phyloP scores from a whole-genome alignment of 768 basidiomycete genomes.

The Naganishia onofrii region DNA sequence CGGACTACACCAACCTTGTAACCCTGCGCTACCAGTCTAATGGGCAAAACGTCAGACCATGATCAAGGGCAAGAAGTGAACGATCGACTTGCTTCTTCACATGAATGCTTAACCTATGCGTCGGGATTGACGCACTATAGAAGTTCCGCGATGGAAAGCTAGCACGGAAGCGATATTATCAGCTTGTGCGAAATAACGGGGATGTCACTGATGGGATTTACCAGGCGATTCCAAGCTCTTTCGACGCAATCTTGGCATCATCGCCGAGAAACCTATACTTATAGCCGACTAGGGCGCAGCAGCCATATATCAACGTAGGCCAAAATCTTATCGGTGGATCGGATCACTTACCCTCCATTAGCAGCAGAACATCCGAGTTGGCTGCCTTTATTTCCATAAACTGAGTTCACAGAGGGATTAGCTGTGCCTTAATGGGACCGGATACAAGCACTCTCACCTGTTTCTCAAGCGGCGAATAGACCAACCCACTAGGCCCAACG shows the following conservation, averaged over 20 bases:
- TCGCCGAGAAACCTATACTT: slow-evolving; percentile 52
- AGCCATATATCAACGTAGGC: not conserved
- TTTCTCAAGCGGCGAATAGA: slow-evolving; percentile 52
- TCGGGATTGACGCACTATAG: slow-evolving; percentile 51
- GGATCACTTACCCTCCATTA: slow-evolving; percentile 46
- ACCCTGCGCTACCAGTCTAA: slow-evolving; percentile 49
- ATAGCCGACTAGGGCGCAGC: slow-evolving; percentile 44
- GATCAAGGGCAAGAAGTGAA: not conserved
- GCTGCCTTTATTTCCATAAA: slow-evolving; percentile 50
- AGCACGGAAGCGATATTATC: not conserved
- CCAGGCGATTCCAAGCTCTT: slow-evolving; percentile 50
- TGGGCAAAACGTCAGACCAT: not conserved
- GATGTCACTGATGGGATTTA: slow-evolving; percentile 26
- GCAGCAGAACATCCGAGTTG: slow-evolving; percentile 48
- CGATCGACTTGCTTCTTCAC: slow-evolving; percentile 46
- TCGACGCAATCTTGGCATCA: slow-evolving; percentile 51
- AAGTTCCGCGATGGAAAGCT: slow-evolving; percentile 52
- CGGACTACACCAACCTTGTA: slow-evolving; percentile 53
- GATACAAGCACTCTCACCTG: slow-evolving; percentile 31
- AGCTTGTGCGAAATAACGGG: not conserved
- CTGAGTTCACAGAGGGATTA: slow-evolving; percentile 2
- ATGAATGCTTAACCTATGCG: slow-evolving; percentile 51
- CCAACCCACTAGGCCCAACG: slow-evolving; percentile 49
- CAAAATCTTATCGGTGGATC: not conserved
- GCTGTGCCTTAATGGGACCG: not conserved